Evolutionary conservation across 2,329 filamentous ascomycete genomes (phyloP), one percentile per base, ranked within the genome.

Genomic region (Arthrinium puccinioides): DNA sequence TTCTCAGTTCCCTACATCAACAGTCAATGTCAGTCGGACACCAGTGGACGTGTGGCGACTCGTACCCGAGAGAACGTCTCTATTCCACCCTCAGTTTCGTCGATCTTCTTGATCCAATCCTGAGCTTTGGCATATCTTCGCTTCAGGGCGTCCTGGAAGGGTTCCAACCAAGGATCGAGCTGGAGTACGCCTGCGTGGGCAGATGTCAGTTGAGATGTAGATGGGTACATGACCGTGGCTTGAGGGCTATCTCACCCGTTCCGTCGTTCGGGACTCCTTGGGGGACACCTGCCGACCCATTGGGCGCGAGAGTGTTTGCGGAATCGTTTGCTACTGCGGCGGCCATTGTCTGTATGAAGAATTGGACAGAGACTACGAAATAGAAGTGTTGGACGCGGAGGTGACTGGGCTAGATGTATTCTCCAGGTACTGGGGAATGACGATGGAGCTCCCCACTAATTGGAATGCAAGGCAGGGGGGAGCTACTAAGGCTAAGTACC

Each of bases 161-260:
- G 90, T 36, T 78, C 76, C 37, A 98, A 79, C 77, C 83, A 97
- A 31, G 89, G 87, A 57, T 98, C 92, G 41, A 97, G 73, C 59
- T 85, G 68, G 47, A 94, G 64, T 36, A 96, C 88, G 50, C 90
- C 92, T 94, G 56, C 15, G 29, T 37, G 42, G n/a, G 16, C 11
- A 13, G 14, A 16, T 23, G 31, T 33, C 31, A 33, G 31, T 33
- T 33, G 14, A 24, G 20, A 15, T 24, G 20, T 13, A 21, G 20
- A 16, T 16, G 15, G 31, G 9, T n/a, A 16, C 20, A 33, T 15
- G 9, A 16, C 9, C 15, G 29, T 21, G 26, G 24, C 28, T 29
- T 25, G 31, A 20, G n/a, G n/a, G 48, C 55, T 66, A 47, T 61
- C n/a, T n/a, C n/a, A 87, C 84, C 84, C 42, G 84, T 87, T 59